Conservation (phyloP, 129 eudicot species). For the Flaveria robusta region DNA sequence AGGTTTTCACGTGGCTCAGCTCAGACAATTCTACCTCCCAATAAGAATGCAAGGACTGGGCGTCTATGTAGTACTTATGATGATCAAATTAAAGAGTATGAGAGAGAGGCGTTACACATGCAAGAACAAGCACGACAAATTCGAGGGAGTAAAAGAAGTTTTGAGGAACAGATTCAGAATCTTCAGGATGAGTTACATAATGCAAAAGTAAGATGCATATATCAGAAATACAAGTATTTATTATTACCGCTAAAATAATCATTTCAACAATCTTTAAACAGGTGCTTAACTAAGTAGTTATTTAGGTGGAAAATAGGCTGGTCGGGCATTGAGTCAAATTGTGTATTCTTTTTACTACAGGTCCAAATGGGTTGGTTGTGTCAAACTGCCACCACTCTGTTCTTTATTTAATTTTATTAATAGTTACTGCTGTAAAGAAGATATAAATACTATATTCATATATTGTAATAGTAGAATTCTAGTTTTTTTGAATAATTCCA, state of each 20-base stretch:
- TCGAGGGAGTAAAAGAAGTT: conserved; percentile 58
- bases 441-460: not conserved
- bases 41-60: conserved; percentile 51
- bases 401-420: not conserved
- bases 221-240: not conserved
- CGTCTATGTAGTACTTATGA: conserved; percentile 87
- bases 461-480: not conserved
- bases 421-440: not conserved
- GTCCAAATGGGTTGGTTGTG: not conserved
- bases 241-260: too few species aligned
- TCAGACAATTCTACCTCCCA: conserved; percentile 85
- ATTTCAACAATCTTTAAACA: not conserved
- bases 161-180: conserved; percentile 48
- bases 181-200: conserved; percentile 39
- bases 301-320: not conserved
- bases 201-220: conserved; percentile 50
- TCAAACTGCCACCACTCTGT: not conserved
- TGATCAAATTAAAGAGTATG: conserved; percentile 60
- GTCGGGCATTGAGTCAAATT: not conserved
- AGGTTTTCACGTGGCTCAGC: conserved; percentile 94
- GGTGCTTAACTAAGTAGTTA: not conserved
- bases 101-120: conserved; percentile 47
- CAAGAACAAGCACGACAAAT: conserved; percentile 51
- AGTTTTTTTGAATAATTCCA: not conserved
- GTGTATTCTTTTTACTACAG: not conserved